Evolutionary conservation across 148 eudicot genomes (phyloP).

Genomic region (Chenopodium suecicum): DNA sequence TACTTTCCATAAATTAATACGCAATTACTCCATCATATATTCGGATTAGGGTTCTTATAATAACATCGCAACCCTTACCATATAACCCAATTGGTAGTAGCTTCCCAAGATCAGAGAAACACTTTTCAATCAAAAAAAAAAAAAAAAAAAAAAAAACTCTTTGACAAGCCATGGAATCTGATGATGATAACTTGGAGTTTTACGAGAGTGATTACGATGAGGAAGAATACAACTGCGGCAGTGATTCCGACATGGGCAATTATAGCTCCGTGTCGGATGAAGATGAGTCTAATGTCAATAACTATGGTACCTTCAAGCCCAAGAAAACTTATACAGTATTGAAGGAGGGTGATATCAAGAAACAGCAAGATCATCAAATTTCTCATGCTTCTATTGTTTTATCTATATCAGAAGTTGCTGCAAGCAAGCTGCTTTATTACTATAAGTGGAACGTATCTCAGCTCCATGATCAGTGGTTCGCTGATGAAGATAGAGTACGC

Average conservation of each 20-base stretch:
- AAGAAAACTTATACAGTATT: slow-evolving; percentile 10
- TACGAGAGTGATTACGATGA: neutral
- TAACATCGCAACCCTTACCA: too few relatives aligned
- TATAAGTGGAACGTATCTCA: slow-evolving; percentile 51
- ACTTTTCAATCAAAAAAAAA: too few relatives aligned
- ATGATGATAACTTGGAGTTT: neutral
- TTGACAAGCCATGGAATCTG: neutral
- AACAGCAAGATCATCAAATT: slow-evolving; percentile 55
- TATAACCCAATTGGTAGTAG: too few relatives aligned
- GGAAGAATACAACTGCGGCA: neutral
- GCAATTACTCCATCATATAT: too few relatives aligned
- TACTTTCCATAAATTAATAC: too few relatives aligned
- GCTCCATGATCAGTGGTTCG: slow-evolving; percentile 61
- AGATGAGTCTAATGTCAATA: too few relatives aligned
- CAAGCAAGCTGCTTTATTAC: slow-evolving; percentile 52
- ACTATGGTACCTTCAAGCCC: too few relatives aligned
- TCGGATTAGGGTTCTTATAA: too few relatives aligned
- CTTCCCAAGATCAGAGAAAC: too few relatives aligned
- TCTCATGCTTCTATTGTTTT: slow-evolving; percentile 45
- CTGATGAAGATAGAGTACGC: slow-evolving; percentile 55
- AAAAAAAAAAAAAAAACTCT: too few relatives aligned
- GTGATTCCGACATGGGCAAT: neutral
- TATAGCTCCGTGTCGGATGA: too few relatives aligned
- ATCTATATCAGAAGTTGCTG: slow-evolving; percentile 50
- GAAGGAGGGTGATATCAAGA: slow-evolving; percentile 13